Evolutionary conservation across 2,329 filamentous ascomycete species (phyloP), one percentile per base, ranked within the genome.

Genomic region (Xylariaceae sp.): DNA sequence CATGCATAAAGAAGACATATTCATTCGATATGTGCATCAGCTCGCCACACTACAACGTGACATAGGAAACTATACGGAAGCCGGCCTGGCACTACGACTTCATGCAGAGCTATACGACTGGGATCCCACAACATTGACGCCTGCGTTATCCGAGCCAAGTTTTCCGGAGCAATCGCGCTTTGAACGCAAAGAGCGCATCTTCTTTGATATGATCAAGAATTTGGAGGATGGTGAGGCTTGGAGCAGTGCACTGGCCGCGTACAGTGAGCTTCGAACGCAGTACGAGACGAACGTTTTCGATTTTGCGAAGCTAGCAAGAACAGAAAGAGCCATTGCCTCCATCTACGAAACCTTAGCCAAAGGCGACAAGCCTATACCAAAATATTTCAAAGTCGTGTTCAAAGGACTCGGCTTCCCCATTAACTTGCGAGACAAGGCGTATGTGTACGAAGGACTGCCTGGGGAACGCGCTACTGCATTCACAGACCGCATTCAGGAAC

Each of bases 1-100:
- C 67, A 95, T 96, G 87, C 89, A 95, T 62, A 95, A 95, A 67
- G 91, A 96, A 68, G 92, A 96, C 65, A 96, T 96, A 53, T 97
- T 96, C 70, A 88, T 96, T 60, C 87, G 91, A 60, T 96, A 97
- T 65, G 92, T 97, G 13, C 92, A 97, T 67, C 91, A 96, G 70
- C 79, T 97, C 18, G 89, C 91, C 2, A 76, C 84, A 37, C 76
- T 94, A 12, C 92, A 97, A 69, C 80, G 81, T 8, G 81, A 86
- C 39, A 81, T 87, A 3, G 80, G 87, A 54, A 94, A 96, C 64
- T 83, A 86, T 59, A 88, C 90, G 0, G 92, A 96, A 71, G 92
- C 92, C 13, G 94, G 91, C 12, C 79, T 97, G 58, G 91, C 92
- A 3, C 78, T 97, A 36, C 86, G 90, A 39, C 81, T 97, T 51